A percentile compares a stretch with the other conserved stretches of the same genome.
Conservation (phyloP, 148 eudicot species). For the Nepenthes mirabilis region DNA sequence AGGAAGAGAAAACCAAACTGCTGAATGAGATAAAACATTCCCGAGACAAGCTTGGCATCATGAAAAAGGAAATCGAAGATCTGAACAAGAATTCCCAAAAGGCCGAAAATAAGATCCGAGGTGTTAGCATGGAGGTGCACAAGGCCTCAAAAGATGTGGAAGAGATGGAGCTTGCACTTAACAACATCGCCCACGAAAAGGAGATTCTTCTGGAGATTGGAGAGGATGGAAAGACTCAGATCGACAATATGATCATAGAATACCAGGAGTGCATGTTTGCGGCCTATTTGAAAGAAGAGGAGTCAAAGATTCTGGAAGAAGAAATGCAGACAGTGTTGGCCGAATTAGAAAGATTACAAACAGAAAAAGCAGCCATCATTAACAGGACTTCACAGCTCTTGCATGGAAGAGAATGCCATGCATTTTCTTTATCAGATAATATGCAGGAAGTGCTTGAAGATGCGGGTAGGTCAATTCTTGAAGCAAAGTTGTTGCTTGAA, state of each 20-base stretch:
- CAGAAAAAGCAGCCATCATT: constrained; percentile 24
- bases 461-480: constrained; percentile 29
- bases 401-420: constrained; percentile 10
- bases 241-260: constrained; percentile 44
- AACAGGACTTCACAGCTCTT: constrained; percentile 27
- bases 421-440: constrained; percentile 26
- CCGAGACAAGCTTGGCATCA: constrained; percentile 35
- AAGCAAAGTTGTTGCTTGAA: constrained; percentile 32
- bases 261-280: constrained; percentile 45
- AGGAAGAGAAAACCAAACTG: constrained; percentile 77
- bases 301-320: constrained; percentile 44
- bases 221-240: constrained; percentile 39
- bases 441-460: constrained; percentile 44
- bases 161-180: constrained; percentile 40
- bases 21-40: constrained; percentile 51
- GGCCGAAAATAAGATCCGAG: constrained; percentile 31
- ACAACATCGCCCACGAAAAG: constrained; percentile 32
- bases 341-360: constrained; percentile 21
- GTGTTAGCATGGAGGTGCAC: constrained; percentile 23
- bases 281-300: constrained; percentile 36
- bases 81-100: constrained; percentile 30
- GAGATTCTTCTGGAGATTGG: constrained; percentile 38
- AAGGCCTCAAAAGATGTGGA: constrained; percentile 23
- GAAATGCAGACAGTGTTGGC: constrained; percentile 25
- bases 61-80: constrained; percentile 37